A percentile compares a stretch with the other conserved stretches of the same genome.
Evolutionary conservation across 257 asterid genomes (phyloP).

Genomic region (Capsicum baccatum): DNA sequence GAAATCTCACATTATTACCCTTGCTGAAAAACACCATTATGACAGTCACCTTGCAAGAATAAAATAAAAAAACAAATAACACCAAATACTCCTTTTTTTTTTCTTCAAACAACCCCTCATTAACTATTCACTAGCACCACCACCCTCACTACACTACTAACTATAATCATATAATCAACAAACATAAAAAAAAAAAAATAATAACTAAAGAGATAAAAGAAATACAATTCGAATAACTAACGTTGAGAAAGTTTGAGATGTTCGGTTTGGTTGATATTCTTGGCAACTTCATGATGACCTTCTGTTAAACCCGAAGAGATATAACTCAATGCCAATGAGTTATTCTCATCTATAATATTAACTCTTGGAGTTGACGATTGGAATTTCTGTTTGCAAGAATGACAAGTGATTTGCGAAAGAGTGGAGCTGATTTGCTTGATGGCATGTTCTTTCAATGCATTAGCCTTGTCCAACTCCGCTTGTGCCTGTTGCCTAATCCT

Average conservation of each 20-base stretch:
- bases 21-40: conserved; percentile 28
- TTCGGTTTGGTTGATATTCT: conserved; percentile 39
- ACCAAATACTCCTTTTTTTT: neutral
- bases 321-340: conserved; percentile 44
- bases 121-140: conserved; percentile 7
- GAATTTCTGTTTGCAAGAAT: conserved; percentile 65
- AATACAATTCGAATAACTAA: conserved; percentile 12
- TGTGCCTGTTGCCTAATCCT: conserved; percentile 76
- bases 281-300: conserved; percentile 44
- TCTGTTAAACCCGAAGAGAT: conserved; percentile 59
- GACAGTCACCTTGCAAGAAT: conserved; percentile 28
- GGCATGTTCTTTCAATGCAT: conserved; percentile 60
- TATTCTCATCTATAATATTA: conserved; percentile 30
- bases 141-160: conserved; percentile 20
- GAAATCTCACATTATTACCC: conserved; percentile 24
- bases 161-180: conserved; percentile 21
- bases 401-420: conserved; percentile 65
- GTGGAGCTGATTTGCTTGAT: conserved; percentile 59
- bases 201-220: neutral
- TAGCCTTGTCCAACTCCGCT: conserved; percentile 68
- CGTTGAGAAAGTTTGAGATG: conserved; percentile 39
- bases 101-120: neutral
- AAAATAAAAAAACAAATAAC: neutral
- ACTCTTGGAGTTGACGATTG: conserved; percentile 35
- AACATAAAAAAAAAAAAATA: neutral